Evolutionary conservation across 352 stramenopile species (phyloP).

Genomic region (Aphanomyces astaci): DNA sequence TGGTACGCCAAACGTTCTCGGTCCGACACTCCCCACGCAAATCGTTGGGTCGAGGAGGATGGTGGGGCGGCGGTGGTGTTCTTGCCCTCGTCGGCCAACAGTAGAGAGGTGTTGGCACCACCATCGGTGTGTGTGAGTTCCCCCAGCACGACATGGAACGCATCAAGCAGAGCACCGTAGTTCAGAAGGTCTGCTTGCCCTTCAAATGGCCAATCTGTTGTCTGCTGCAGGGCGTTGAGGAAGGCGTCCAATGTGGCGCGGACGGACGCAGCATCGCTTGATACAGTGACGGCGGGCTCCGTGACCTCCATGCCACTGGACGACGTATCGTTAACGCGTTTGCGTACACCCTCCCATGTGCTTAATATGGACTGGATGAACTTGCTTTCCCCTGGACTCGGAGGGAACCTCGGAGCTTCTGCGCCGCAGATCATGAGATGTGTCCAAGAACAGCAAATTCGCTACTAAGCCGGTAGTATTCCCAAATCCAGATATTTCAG

Average conservation of each 20-base stretch:
- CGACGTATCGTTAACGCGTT: background rate
- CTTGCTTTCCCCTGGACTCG: slow-evolving; percentile 43
- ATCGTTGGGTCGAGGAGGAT: slow-evolving; percentile 3
- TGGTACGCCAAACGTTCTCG: slow-evolving; percentile 37
- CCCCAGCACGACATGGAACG: slow-evolving; percentile 8
- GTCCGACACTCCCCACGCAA: slow-evolving; percentile 1
- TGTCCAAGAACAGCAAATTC: background rate
- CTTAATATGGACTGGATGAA: slow-evolving; percentile 58
- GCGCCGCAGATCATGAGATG: slow-evolving; percentile 21
- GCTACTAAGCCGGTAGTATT: too few relatives aligned
- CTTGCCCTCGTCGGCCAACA: slow-evolving; percentile 34
- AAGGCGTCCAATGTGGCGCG: slow-evolving; percentile 23
- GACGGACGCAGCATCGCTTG: background rate
- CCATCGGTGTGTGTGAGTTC: background rate
- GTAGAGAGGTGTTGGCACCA: slow-evolving; percentile 25
- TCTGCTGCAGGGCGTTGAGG: slow-evolving; percentile 48
- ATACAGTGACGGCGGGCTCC: background rate
- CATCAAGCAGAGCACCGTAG: slow-evolving; percentile 46
- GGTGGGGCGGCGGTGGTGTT: too few relatives aligned
- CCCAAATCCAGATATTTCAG: background rate
- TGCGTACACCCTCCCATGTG: slow-evolving; percentile 20
- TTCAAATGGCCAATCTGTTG: slow-evolving; percentile 74
- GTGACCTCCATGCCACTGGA: background rate
- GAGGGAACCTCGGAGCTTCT: slow-evolving; percentile 25
- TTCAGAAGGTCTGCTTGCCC: slow-evolving; percentile 66